phyloP scores from a whole-genome alignment of 306 rosid species.

The Rosa persica region DNA sequence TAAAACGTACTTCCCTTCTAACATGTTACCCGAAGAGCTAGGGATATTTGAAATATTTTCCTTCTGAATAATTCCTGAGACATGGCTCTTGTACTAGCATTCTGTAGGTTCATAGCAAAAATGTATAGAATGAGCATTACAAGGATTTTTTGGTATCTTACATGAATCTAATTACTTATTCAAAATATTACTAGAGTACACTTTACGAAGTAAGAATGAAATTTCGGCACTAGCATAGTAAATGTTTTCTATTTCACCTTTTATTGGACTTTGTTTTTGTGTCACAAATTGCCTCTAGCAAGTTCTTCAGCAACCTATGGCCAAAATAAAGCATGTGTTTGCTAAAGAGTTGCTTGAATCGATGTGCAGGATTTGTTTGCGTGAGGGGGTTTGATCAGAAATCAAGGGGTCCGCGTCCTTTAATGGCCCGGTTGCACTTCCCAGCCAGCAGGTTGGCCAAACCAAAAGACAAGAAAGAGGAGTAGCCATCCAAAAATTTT shows the following conservation, averaged over 20 bases:
- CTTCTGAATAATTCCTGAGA: background rate
- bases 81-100: background rate
- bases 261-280: background rate
- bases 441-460: constrained; percentile 70
- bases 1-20: constrained; percentile 2
- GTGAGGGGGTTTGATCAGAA: constrained; percentile 80
- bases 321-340: background rate
- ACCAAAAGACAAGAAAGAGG: constrained; percentile 37
- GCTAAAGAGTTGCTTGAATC: constrained; percentile 9
- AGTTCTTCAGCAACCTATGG: background rate
- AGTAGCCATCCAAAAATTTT: constrained; percentile 8
- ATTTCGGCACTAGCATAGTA: background rate
- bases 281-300: background rate
- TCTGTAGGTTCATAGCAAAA: background rate
- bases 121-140: background rate
- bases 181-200: background rate
- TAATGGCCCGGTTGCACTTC: constrained; percentile 74
- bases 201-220: background rate
- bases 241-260: background rate
- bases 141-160: background rate
- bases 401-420: constrained; percentile 74
- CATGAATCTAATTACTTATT: background rate
- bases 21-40: background rate
- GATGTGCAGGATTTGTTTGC: constrained; percentile 76
- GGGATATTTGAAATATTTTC: background rate